These are phyloP conservation scores for Ogataea wickerhamii DNA, from an alignment of 805 yeast species.

Conservation along the genomic window DNA sequence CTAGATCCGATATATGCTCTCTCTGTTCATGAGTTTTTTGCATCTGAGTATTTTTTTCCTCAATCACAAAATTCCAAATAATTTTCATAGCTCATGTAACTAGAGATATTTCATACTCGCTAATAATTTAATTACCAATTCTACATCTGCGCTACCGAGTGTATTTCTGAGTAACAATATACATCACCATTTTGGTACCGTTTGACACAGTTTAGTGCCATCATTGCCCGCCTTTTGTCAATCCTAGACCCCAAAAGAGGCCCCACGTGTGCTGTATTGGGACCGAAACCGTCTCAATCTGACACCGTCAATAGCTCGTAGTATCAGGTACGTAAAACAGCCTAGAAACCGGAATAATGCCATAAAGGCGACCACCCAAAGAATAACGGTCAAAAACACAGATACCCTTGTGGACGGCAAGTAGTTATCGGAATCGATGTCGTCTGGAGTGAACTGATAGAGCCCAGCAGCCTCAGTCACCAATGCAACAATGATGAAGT, in stretches of 20 bases:
- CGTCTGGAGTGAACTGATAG: slow-evolving; percentile 39
- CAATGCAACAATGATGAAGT: slow-evolving; percentile 74
- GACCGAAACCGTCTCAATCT: slow-evolving; percentile 16
- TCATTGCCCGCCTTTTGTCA: too few species aligned
- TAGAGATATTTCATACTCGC: too few species aligned
- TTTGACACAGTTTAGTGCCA: too few species aligned
- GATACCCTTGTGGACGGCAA: slow-evolving; percentile 45
- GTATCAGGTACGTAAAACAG: slow-evolving; percentile 54
- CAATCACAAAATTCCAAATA: too few species aligned
- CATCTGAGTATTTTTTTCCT: too few species aligned
- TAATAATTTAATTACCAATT: too few species aligned
- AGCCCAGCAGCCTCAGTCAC: slow-evolving; percentile 85
- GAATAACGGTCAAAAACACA: slow-evolving; percentile 73
- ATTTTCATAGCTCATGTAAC: too few species aligned
- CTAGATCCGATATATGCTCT: too few species aligned
- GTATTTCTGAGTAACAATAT: too few species aligned
- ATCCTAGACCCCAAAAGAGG: slow-evolving; percentile 15
- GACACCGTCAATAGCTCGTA: slow-evolving; percentile 23
- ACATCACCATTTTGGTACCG: too few species aligned
- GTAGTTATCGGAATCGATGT: slow-evolving; percentile 28
- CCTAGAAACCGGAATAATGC: slow-evolving; percentile 84
- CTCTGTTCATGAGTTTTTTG: too few species aligned
- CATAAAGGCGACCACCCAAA: slow-evolving; percentile 91
- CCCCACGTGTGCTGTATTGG: slow-evolving; percentile 17
- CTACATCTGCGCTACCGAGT: too few species aligned